Evolutionary conservation across 345 rosid species (phyloP), one percentile per base, ranked within the genome.

Genomic region (Salix purpurea): DNA sequence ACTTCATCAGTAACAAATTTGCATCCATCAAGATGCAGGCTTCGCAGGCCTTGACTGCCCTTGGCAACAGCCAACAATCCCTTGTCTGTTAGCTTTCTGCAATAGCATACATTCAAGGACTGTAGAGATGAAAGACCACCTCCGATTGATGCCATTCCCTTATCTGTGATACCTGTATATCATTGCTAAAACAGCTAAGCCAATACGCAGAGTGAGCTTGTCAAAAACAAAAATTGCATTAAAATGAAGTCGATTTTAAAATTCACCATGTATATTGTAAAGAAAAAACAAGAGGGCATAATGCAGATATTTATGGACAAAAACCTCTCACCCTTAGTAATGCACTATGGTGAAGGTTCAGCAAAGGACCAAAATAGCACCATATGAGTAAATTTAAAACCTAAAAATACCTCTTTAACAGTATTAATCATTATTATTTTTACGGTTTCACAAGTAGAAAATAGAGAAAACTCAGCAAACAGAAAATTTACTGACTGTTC

Each of bases 81-180:
- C 84, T 86, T 89, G 73, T 96, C 98, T 0, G 93, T 89, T 61
- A 96, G 85, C 88, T 91, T 96, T 79, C 92, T 88, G 84, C 98
- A 96, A 74, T 85, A 84, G 6, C 98, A 91, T n/a, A 90, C 91
- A 81, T 96, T 94, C 81, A 96, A 88, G 73, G 85, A 90, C 84
- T 90, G 98, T 7, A 96, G 84, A 67, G 88, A 86, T 80, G 88
- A 79, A 70, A 96, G 91, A 81, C 90, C 85, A 37, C 73, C 11
- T 70, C 97, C 98, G 80, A 96, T 86, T 37, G 90, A 84, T 28
- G 71, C 82, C 90, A 93, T 78, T 36, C 98, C 98, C 40, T 69
- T 77, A 81, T 96, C 99, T 13, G 96, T 88, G 81, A 94, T 89
- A 71, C 93, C 98, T 94, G 91, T 70, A 65, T 71, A 9, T 64